Percentiles rank a stretch among this genome's conserved stretches.
These are phyloP conservation scores for Aspergillus novofumigatus DNA, from an alignment of 2,329 filamentous ascomycete genomes.

Conservation along the genomic window DNA sequence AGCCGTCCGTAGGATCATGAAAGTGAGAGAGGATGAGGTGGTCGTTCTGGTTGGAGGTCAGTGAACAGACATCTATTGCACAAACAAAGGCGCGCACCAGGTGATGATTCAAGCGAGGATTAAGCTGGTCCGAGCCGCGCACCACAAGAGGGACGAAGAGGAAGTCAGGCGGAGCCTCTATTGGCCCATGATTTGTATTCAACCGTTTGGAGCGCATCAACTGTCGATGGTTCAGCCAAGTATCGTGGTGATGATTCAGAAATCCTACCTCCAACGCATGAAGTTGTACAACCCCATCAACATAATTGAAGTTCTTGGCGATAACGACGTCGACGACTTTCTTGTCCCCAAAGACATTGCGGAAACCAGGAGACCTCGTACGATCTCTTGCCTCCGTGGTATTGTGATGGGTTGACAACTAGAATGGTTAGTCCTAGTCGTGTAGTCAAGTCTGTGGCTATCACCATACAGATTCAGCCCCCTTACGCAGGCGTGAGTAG, in stretches of 20 bases:
- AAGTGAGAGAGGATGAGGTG: constrained; percentile 84
- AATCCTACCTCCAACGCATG: constrained; percentile 60
- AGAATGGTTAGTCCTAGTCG: neutral
- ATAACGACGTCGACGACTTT: constrained; percentile 76
- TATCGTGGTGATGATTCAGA: neutral
- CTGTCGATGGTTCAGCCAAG: constrained; percentile 42
- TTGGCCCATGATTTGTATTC: constrained; percentile 68
- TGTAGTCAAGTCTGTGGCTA: neutral
- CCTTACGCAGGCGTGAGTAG: constrained; percentile 11
- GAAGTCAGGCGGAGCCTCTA: constrained; percentile 72
- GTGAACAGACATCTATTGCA: neutral
- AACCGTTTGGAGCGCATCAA: constrained; percentile 76
- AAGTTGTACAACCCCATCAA: constrained; percentile 73
- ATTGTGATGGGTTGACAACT: constrained; percentile 1
- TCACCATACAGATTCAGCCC: constrained; percentile 18
- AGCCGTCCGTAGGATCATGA: constrained; percentile 68
- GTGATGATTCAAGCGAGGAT: constrained; percentile 37
- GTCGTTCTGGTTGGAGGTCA: constrained; percentile 55
- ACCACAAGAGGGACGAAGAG: constrained; percentile 70
- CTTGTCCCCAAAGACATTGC: constrained; percentile 44
- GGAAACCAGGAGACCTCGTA: constrained; percentile 18
- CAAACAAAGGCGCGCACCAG: constrained; percentile 29
- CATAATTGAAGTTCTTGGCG: constrained; percentile 71
- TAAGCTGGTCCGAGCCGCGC: constrained; percentile 28
- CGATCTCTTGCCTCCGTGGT: constrained; percentile 15